Percentiles rank a stretch among this genome's conserved stretches.
phyloP scores from a whole-genome alignment of 2,329 filamentous ascomycete genomes.

The Colletotrichum lupini region DNA sequence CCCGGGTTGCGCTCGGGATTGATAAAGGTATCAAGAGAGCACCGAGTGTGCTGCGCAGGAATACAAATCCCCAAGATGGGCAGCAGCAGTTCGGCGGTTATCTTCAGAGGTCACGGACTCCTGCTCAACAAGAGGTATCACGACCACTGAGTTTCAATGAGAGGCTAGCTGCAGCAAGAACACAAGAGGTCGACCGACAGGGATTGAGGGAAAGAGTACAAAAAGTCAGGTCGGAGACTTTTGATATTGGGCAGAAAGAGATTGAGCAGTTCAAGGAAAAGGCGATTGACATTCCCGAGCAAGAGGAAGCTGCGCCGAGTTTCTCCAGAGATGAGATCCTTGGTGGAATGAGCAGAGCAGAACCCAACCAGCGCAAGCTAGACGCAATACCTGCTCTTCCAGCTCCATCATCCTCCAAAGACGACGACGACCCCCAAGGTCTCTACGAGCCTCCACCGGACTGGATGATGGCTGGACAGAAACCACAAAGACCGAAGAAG shows the following conservation, averaged over 20 bases:
- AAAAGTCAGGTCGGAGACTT: constrained; percentile 64
- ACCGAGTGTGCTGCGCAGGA: constrained; percentile 57
- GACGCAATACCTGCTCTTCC: constrained; percentile 5
- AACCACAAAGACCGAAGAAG: constrained; percentile 37
- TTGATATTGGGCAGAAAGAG: constrained; percentile 67
- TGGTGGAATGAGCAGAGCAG: constrained; percentile 44
- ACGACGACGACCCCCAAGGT: constrained; percentile 17
- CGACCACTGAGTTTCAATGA: constrained; percentile 80
- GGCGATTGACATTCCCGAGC: constrained; percentile 65
- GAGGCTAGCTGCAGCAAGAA: constrained; percentile 78
- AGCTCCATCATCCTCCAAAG: constrained; percentile 5
- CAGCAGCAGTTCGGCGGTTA: constrained; percentile 50
- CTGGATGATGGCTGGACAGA: constrained; percentile 20
- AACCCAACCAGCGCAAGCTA: constrained; percentile 8
- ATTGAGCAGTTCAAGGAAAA: constrained; percentile 69
- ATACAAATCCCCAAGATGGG: constrained; percentile 41
- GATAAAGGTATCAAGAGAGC: constrained; percentile 87
- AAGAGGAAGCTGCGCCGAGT: constrained; percentile 56
- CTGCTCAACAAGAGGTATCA: constrained; percentile 43
- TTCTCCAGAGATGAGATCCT: constrained; percentile 75
- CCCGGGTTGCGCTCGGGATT: constrained; percentile 84
- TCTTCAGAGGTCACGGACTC: constrained; percentile 56
- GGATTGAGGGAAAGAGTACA: constrained; percentile 65
- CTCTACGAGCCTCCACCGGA: constrained; percentile 30
- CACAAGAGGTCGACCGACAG: constrained; percentile 61